Conservation (phyloP, 2,329 filamentous ascomycete genomes). For the Verticillium klebahnii region DNA sequence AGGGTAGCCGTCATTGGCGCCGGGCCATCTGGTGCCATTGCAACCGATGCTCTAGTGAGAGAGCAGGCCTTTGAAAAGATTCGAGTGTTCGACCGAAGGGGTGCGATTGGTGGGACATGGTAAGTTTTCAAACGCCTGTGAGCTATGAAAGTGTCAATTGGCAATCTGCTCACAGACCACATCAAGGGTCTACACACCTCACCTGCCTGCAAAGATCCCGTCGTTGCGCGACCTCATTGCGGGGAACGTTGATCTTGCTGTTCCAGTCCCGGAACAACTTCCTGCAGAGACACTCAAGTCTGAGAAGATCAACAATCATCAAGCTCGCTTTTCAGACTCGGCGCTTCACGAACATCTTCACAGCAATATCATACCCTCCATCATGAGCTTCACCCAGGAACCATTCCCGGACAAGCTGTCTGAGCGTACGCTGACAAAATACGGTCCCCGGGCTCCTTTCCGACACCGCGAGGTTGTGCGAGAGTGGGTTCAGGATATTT, state of each 20-base stretch:
- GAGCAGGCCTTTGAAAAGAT: slow-evolving; percentile 52
- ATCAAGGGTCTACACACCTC: slow-evolving; percentile 26
- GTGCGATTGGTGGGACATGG: slow-evolving; percentile 52
- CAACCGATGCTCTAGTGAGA: slow-evolving; percentile 50
- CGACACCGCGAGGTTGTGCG: slow-evolving; percentile 50
- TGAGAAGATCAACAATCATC: slow-evolving; percentile 23
- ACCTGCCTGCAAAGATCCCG: slow-evolving; percentile 23
- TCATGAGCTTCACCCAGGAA: slow-evolving; percentile 54
- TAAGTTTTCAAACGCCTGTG: slow-evolving; percentile 21
- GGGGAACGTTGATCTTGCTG: slow-evolving; percentile 37
- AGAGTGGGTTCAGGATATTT: slow-evolving; percentile 42
- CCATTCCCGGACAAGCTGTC: slow-evolving; percentile 37
- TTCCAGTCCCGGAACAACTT: slow-evolving; percentile 34
- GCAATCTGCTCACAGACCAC: background rate
- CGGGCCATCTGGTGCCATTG: slow-evolving; percentile 52
- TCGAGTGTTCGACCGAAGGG: slow-evolving; percentile 54
- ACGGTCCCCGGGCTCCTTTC: slow-evolving; percentile 50
- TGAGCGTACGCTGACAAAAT: slow-evolving; percentile 35
- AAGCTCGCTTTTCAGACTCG: slow-evolving; percentile 45
- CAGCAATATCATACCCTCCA: slow-evolving; percentile 50
- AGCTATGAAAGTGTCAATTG: no score
- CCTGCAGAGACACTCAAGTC: slow-evolving; percentile 35
- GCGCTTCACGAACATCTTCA: slow-evolving; percentile 54
- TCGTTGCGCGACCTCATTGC: slow-evolving; percentile 28
- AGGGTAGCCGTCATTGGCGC: slow-evolving; percentile 53